Percentiles rank a stretch among this genome's conserved stretches.
Evolutionary conservation across 805 yeast species (phyloP).

Genomic region (Candida golubevii): DNA sequence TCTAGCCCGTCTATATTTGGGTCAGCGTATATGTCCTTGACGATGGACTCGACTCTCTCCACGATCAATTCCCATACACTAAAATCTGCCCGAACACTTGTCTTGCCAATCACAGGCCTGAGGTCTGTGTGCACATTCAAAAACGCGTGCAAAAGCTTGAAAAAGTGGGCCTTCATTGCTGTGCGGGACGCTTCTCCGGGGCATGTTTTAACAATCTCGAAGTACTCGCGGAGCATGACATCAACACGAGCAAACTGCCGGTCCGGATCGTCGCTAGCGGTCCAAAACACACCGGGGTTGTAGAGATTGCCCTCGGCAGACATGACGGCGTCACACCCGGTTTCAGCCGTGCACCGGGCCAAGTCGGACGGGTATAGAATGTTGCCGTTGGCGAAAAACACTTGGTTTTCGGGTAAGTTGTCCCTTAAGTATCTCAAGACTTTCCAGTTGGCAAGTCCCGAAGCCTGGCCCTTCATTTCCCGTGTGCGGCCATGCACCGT

Average conservation of each 20-base stretch:
- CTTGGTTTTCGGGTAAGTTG: conserved; percentile 72
- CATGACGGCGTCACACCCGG: conserved; percentile 89
- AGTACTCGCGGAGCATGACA: conserved; percentile 75
- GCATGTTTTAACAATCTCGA: conserved; percentile 65
- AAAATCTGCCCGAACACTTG: conserved; percentile 35
- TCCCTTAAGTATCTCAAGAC: conserved; percentile 70
- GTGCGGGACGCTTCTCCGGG: conserved; percentile 70
- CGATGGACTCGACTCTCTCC: conserved; percentile 60
- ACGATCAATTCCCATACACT: conserved; percentile 52
- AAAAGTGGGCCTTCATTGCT: conserved; percentile 90
- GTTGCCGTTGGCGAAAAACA: conserved; percentile 92
- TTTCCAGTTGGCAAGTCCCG: conserved; percentile 95
- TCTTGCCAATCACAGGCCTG: conserved; percentile 63
- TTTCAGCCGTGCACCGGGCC: conserved; percentile 56
- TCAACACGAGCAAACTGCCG: conserved; percentile 84
- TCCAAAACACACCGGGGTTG: conserved; percentile 89
- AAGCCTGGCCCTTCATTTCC: conserved; percentile 95
- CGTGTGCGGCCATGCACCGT: conserved; percentile 95
- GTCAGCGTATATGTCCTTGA: conserved; percentile 49
- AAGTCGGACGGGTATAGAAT: conserved; percentile 86
- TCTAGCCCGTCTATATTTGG: conserved; percentile 56
- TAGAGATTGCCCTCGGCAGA: conserved; percentile 93
- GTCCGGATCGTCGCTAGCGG: conserved; percentile 46
- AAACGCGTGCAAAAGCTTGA: conserved; percentile 80
- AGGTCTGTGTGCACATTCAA: conserved; percentile 72